These are phyloP conservation scores for Penicillium paneum DNA, from an alignment of 2,329 filamentous ascomycete genomes.

Conservation along the genomic window DNA sequence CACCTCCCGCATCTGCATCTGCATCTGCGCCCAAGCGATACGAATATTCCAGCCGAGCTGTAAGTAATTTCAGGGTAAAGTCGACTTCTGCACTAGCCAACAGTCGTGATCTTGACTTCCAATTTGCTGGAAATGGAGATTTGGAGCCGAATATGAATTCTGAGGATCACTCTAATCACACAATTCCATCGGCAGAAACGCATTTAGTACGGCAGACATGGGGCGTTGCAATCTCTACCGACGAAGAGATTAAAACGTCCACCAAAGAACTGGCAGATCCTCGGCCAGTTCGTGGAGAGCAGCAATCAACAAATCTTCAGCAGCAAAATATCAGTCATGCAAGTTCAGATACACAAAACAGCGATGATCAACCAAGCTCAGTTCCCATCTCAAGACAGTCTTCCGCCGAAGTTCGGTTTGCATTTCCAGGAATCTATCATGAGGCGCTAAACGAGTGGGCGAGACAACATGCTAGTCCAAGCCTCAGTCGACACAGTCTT, in stretches of 20 bases:
- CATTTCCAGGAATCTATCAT: slow-evolving; percentile 20
- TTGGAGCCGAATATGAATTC: neutral
- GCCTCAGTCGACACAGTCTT: neutral
- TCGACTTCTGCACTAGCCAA: neutral
- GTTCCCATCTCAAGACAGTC: neutral
- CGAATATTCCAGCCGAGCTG: neutral
- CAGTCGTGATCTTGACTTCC: neutral
- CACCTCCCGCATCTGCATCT: neutral
- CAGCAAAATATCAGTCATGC: neutral
- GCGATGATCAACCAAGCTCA: neutral
- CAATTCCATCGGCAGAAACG: neutral
- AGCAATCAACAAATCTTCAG: neutral
- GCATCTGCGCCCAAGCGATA: too few relatives aligned
- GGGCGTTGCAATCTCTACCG: neutral
- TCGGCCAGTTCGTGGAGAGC: neutral
- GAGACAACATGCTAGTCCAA: neutral
- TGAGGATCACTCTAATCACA: neutral
- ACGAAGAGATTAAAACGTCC: neutral
- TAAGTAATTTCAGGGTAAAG: neutral
- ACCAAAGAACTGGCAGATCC: neutral
- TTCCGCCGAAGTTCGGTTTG: slow-evolving; percentile 16
- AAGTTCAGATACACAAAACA: neutral
- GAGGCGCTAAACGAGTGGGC: slow-evolving; percentile 18
- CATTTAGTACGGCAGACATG: neutral
- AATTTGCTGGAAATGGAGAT: neutral